These are phyloP conservation scores for Fusarium sp. DNA, from an alignment of 2,329 filamentous ascomycete species.

Conservation along the genomic window DNA sequence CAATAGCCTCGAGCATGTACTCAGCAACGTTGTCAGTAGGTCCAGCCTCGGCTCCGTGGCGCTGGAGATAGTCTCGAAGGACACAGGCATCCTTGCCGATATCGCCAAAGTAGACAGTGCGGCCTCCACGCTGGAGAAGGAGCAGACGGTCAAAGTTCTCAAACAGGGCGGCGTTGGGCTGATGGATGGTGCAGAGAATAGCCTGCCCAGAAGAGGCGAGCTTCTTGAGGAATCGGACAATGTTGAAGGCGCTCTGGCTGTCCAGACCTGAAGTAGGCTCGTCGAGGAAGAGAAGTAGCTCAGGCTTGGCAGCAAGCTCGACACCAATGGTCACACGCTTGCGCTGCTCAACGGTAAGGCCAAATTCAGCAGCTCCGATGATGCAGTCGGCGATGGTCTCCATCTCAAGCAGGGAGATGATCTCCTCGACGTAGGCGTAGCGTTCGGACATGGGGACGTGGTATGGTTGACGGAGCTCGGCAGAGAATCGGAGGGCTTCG, in stretches of 20 bases:
- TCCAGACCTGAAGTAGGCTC: constrained; percentile 81
- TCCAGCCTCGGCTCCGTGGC: constrained; percentile 70
- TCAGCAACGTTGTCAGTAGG: constrained; percentile 73
- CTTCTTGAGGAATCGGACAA: constrained; percentile 82
- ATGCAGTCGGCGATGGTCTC: constrained; percentile 69
- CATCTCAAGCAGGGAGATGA: constrained; percentile 70
- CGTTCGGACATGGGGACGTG: constrained; percentile 67
- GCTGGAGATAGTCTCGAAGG: constrained; percentile 73
- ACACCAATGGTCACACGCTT: constrained; percentile 92
- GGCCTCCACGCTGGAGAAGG: constrained; percentile 81
- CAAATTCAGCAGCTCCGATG: constrained; percentile 73
- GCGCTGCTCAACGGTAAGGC: constrained; percentile 74
- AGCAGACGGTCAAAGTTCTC: constrained; percentile 89
- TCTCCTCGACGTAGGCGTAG: constrained; percentile 70
- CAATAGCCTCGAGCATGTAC: constrained; percentile 89
- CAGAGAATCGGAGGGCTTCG: constrained; percentile 73
- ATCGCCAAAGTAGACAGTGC: constrained; percentile 88
- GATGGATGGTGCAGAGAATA: constrained; percentile 91
- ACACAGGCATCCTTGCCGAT: constrained; percentile 80
- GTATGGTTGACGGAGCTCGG: constrained; percentile 68
- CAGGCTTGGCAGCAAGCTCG: constrained; percentile 85
- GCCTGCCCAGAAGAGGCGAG: constrained; percentile 84
- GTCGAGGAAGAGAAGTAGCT: constrained; percentile 81
- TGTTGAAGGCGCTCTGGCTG: constrained; percentile 77
- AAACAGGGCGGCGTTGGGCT: constrained; percentile 87